These are phyloP conservation scores for Alloascoidea africana DNA, from an alignment of 805 yeast species.

Conservation along the genomic window DNA sequence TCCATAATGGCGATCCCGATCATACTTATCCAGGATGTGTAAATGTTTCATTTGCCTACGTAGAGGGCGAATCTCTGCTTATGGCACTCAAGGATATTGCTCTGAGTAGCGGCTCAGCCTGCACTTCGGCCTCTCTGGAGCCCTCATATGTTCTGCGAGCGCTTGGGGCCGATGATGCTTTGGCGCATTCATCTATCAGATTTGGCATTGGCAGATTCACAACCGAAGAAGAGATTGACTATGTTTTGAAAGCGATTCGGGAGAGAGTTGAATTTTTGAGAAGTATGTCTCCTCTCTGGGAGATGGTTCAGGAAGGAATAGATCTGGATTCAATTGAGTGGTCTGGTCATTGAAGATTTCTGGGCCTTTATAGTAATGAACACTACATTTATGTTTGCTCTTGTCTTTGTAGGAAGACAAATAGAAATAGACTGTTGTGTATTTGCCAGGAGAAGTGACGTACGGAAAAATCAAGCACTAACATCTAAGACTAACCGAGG, in stretches of 20 bases:
- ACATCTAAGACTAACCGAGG: too few species aligned
- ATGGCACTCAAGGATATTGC: slow-evolving; percentile 98
- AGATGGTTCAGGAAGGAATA: slow-evolving; percentile 98
- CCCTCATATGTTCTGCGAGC: slow-evolving; percentile 96
- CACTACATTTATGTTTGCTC: too few species aligned
- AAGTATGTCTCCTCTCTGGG: slow-evolving; percentile 93
- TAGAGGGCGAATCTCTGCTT: slow-evolving; percentile 92
- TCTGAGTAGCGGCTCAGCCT: slow-evolving; percentile 90
- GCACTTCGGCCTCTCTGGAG: slow-evolving; percentile 96
- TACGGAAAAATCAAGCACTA: too few species aligned
- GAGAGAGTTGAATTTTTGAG: slow-evolving; percentile 86
- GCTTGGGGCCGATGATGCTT: slow-evolving; percentile 92
- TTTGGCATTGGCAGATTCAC: slow-evolving; percentile 97
- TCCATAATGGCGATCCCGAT: slow-evolving; percentile 68
- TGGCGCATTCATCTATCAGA: slow-evolving; percentile 96
- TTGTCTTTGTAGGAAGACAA: too few species aligned
- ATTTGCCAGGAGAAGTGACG: too few species aligned
- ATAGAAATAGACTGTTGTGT: too few species aligned
- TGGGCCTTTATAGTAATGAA: too few species aligned
- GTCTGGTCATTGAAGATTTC: slow-evolving; percentile 96
- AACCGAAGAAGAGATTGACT: slow-evolving; percentile 90
- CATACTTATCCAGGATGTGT: slow-evolving; percentile 88
- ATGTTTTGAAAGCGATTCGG: slow-evolving; percentile 75
- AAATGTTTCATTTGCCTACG: slow-evolving; percentile 90
- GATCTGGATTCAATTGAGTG: slow-evolving; percentile 89